These are phyloP conservation scores for Pneumocystis murina DNA, from an alignment of 1,139 yeast genomes.

Conservation along the genomic window DNA sequence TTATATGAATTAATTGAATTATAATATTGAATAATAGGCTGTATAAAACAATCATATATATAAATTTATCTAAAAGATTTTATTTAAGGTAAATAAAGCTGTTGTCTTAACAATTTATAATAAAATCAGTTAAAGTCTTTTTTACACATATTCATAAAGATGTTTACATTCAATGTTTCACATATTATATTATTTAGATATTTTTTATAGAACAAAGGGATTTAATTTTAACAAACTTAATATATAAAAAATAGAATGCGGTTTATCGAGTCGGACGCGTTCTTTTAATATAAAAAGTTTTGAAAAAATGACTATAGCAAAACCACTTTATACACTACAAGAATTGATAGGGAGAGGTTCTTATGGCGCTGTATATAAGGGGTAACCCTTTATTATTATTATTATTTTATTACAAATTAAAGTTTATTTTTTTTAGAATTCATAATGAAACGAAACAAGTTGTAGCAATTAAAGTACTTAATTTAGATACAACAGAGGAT, in stretches of 20 bases:
- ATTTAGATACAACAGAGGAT: constrained; percentile 83
- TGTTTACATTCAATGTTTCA: too few relatives aligned
- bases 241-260: neutral
- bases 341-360: constrained; percentile 93
- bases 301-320: neutral
- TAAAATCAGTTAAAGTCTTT: too few relatives aligned
- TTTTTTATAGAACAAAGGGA: neutral
- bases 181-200: neutral
- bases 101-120: too few relatives aligned
- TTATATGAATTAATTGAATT: too few relatives aligned
- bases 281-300: neutral
- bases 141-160: too few relatives aligned
- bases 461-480: constrained; percentile 85
- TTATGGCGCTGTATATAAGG: constrained; percentile 92
- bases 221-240: neutral
- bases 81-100: too few relatives aligned
- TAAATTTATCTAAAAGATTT: too few relatives aligned
- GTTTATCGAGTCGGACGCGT: neutral
- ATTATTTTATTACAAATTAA: neutral
- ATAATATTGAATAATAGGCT: too few relatives aligned
- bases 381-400: constrained; percentile 30
- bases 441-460: constrained; percentile 52
- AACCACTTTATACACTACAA: constrained; percentile 44
- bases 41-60: too few relatives aligned
- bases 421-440: constrained; percentile 16